These are phyloP conservation scores for Nematodospora anomalae DNA, from an alignment of 1,139 yeast genomes.

Conservation along the genomic window DNA sequence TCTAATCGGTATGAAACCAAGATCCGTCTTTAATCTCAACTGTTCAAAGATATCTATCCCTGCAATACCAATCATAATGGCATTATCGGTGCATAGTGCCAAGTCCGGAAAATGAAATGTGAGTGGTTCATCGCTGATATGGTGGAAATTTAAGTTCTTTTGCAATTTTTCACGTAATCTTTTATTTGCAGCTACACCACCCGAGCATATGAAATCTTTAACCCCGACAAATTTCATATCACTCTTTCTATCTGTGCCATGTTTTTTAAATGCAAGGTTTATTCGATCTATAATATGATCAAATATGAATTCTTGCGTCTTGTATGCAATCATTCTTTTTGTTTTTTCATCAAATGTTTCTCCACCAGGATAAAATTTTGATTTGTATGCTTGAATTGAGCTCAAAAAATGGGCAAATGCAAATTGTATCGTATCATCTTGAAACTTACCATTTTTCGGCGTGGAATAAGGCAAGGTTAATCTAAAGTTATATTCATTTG, in stretches of 20 bases:
- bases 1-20: constrained; percentile 58
- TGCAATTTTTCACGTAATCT: constrained; percentile 54
- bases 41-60: constrained; percentile 82
- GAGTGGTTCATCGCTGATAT: constrained; percentile 14
- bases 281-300: constrained; percentile 69
- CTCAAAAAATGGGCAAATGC: constrained; percentile 82
- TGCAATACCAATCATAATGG: constrained; percentile 97
- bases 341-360: constrained; percentile 21
- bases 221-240: constrained; percentile 44
- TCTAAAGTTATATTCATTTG: constrained; percentile 31
- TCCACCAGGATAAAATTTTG: constrained; percentile 9
- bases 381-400: constrained; percentile 38
- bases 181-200: constrained; percentile 88
- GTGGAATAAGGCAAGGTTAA: constrained; percentile 36
- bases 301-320: constrained; percentile 66
- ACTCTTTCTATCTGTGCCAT: constrained; percentile 25
- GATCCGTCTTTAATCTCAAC: constrained; percentile 45
- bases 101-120: constrained; percentile 65
- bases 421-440: constrained; percentile 42
- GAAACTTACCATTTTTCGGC: constrained; percentile 30
- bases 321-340: constrained; percentile 52
- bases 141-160: constrained; percentile 26
- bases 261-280: constrained; percentile 47
- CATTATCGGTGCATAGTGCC: constrained; percentile 86
- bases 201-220: constrained; percentile 73